These are phyloP conservation scores for Boletus vinaceobasis DNA, from an alignment of 768 basidiomycete genomes.

Conservation along the genomic window DNA sequence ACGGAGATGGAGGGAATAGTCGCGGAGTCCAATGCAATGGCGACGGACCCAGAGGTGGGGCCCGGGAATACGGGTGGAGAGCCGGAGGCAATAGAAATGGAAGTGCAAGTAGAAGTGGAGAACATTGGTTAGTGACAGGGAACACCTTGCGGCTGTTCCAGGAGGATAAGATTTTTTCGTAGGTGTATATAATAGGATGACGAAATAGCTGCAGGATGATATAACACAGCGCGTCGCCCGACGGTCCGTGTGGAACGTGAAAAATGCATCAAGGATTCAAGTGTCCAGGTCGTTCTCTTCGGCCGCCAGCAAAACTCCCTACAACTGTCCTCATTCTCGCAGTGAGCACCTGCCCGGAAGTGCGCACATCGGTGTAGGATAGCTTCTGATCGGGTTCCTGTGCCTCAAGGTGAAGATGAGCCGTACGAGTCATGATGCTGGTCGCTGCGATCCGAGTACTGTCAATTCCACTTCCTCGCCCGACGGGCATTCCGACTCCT, in stretches of 20 bases:
- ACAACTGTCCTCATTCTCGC: too few species aligned
- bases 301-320: too few species aligned
- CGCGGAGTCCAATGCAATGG: background rate
- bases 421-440: too few species aligned
- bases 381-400: too few species aligned
- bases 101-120: background rate
- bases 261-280: too few species aligned
- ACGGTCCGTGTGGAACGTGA: too few species aligned
- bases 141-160: background rate
- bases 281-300: too few species aligned
- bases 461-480: background rate
- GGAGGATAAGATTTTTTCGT: constrained; percentile 9
- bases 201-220: background rate
- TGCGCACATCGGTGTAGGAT: too few species aligned
- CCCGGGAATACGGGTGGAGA: background rate
- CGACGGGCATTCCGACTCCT: background rate
- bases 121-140: background rate
- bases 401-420: background rate
- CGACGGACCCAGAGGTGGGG: background rate
- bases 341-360: too few species aligned
- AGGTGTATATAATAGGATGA: background rate
- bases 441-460: background rate
- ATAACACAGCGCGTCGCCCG: too few species aligned
- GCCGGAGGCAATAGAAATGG: background rate
- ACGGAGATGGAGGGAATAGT: constrained; percentile 8